Base-by-base conservation (phyloP, 345 rosid species). In the Pistacia vera region DNA sequence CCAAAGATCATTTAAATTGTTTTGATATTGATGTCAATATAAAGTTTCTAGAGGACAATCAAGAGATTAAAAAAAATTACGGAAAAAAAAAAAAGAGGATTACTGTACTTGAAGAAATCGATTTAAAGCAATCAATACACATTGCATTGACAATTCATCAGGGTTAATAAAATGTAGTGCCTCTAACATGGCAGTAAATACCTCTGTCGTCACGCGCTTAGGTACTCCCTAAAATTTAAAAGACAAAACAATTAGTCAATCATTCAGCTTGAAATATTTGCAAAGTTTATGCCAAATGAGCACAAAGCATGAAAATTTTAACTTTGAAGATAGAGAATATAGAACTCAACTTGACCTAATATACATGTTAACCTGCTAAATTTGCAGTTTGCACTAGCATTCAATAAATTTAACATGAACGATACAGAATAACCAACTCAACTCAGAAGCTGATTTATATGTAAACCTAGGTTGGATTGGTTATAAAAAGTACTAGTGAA, bases 101-200 rank as follows among this genome's bases (percentile, higher is more conserved):
- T 25, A 36, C 60, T 63, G 30, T 86, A 93, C 98, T 97, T 95
- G 98, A 84, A 95, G 98, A 87, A 95, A 95, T 55, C 97, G 85
- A 78, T 93, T 95, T 79, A 95, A 88, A 68, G 98, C 98, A 81
- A 95, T 93, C 83, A 95, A 82, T 70, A 95, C 90, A 64, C 95
- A 89, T 66, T 93, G 99, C 99, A 95, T 95, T 48, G 99, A 95
- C 54, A 93, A 92, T 79, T 92, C 99, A 75, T 95, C 95, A 1
- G 97, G 98, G 77, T 93, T 95, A 76, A 95, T 90, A 80, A 95
- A 95, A 85, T 95, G 93, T 66, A 92, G 84, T 10, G 98, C 99
- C 90, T 95, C 92, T 73, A 97, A 93, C 98, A 95, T 95, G 77
- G 99, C 97, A 84, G 93, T 90, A 68, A 95, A 93, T 86, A 95